Percentiles rank a stretch among this genome's conserved stretches.
phyloP scores from a whole-genome alignment of 176 grass and related monocot species.

The Lolium perenne region DNA sequence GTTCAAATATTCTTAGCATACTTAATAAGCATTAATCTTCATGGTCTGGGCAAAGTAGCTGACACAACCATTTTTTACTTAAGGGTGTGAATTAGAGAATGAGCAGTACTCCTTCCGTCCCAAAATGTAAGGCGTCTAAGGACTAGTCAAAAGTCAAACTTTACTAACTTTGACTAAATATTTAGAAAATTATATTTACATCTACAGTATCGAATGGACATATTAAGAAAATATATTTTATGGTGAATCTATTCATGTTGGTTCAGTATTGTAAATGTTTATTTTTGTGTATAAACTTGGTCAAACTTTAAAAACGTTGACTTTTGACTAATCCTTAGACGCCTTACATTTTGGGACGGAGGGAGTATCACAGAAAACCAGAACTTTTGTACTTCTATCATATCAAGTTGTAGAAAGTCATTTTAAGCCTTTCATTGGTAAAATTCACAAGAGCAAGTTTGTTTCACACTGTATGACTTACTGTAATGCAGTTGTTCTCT shows the following conservation, averaged over 20 bases:
- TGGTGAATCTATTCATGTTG: no score
- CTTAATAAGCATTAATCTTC: slow-evolving; percentile 6
- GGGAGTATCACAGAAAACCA: neutral
- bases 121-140: no score
- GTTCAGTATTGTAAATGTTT: no score
- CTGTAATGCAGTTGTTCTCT: slow-evolving; percentile 75
- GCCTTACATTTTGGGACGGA: no score
- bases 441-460: slow-evolving; percentile 20
- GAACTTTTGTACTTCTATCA: neutral
- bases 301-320: no score
- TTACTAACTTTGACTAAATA: no score
- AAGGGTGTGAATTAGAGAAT: slow-evolving; percentile 1
- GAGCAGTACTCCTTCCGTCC: neutral
- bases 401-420: slow-evolving; percentile 6
- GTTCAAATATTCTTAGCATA: slow-evolving; percentile 12
- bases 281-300: no score
- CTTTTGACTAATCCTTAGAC: no score
- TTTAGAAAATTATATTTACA: no score
- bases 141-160: no score
- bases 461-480: slow-evolving; percentile 42
- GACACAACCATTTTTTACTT: slow-evolving; percentile 11
- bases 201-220: no score
- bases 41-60: slow-evolving; percentile 14
- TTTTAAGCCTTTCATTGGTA: slow-evolving; percentile 21
- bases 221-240: no score